Conservation (phyloP, 768 basidiomycete genomes). For the Termitomyces sp. region DNA sequence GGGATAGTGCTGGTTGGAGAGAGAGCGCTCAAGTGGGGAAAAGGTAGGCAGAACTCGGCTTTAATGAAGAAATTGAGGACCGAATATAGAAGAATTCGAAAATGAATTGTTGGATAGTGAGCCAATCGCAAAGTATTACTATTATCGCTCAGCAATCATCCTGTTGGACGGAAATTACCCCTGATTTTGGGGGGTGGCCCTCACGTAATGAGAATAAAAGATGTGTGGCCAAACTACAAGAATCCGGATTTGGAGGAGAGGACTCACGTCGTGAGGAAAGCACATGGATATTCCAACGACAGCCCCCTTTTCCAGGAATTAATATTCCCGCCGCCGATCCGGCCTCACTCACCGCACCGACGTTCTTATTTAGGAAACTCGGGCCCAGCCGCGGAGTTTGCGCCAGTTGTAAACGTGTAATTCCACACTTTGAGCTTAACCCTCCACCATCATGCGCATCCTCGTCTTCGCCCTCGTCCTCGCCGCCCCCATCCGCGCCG, state of each 20-base stretch:
- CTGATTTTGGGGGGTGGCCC: slow-evolving; percentile 48
- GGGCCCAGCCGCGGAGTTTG: slow-evolving; percentile 13
- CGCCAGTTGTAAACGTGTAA: slow-evolving; percentile 6
- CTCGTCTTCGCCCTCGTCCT: slow-evolving; percentile 18
- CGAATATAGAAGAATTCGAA: slow-evolving; percentile 61
- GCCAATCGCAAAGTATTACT: slow-evolving; percentile 22
- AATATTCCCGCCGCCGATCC: slow-evolving; percentile 14
- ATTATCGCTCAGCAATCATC: slow-evolving; percentile 5
- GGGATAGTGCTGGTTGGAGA: slow-evolving; percentile 32
- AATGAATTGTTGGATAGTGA: slow-evolving; percentile 56
- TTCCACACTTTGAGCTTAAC: neutral
- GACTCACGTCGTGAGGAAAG: slow-evolving; percentile 20
- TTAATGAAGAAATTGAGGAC: slow-evolving; percentile 72
- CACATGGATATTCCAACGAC: slow-evolving; percentile 21
- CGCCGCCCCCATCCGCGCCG: slow-evolving; percentile 22
- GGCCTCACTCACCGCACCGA: neutral
- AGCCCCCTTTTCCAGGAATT: slow-evolving; percentile 11
- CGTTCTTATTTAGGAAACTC: slow-evolving; percentile 10
- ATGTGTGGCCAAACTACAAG: slow-evolving; percentile 17
- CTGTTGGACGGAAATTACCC: slow-evolving; percentile 28
- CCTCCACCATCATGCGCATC: slow-evolving; percentile 10
- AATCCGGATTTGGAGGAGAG: slow-evolving; percentile 28
- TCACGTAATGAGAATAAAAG: slow-evolving; percentile 45
- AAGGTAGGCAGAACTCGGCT: slow-evolving; percentile 55
- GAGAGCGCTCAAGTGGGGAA: slow-evolving; percentile 51